Percentiles rank a stretch among this genome's conserved stretches.
phyloP scores from a whole-genome alignment of 208 protist genomes.

The Herpetomonas tarakana region DNA sequence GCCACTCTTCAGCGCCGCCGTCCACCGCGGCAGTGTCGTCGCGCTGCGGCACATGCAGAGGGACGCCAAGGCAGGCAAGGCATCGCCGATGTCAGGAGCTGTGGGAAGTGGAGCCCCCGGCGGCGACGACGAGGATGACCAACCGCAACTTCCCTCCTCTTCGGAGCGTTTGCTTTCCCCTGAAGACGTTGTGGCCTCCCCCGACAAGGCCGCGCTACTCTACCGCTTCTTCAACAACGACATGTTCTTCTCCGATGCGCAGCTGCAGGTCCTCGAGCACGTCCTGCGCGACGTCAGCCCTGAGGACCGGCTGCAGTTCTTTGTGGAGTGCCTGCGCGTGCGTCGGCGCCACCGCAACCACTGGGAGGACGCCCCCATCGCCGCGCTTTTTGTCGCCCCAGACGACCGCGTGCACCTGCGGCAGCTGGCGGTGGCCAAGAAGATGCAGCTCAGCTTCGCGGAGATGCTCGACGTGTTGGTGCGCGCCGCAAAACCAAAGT shows the following conservation, averaged over 20 bases:
- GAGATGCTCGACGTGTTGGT: constrained; percentile 25
- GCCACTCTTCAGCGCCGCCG: constrained; percentile 18
- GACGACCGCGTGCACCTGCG: constrained; percentile 25
- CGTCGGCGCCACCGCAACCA: constrained; percentile 64
- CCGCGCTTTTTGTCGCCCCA: constrained; percentile 49
- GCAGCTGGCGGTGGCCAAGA: constrained; percentile 37
- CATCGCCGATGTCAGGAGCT: too few relatives aligned
- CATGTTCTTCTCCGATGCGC: constrained; percentile 72
- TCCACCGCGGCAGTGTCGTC: constrained; percentile 15
- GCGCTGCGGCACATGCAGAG: constrained; percentile 17
- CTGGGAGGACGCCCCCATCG: constrained; percentile 79
- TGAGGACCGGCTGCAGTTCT: constrained; percentile 51
- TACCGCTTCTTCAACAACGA: constrained; percentile 86
- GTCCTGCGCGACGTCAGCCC: constrained; percentile 34
- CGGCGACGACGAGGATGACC: not conserved
- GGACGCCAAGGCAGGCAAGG: too few relatives aligned
- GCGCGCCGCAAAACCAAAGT: constrained; percentile 6
- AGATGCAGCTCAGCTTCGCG: constrained; percentile 26
- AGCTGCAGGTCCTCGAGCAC: constrained; percentile 56
- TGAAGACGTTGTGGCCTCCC: not conserved
- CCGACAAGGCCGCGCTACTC: constrained; percentile 37
- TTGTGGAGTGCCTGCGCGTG: constrained; percentile 63
- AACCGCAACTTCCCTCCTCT: constrained; percentile 4
- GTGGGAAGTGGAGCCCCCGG: too few relatives aligned
- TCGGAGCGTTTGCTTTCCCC: too few relatives aligned